Base-by-base conservation (phyloP, 495 filamentous ascomycete genomes). In the Cercophora scortea region DNA sequence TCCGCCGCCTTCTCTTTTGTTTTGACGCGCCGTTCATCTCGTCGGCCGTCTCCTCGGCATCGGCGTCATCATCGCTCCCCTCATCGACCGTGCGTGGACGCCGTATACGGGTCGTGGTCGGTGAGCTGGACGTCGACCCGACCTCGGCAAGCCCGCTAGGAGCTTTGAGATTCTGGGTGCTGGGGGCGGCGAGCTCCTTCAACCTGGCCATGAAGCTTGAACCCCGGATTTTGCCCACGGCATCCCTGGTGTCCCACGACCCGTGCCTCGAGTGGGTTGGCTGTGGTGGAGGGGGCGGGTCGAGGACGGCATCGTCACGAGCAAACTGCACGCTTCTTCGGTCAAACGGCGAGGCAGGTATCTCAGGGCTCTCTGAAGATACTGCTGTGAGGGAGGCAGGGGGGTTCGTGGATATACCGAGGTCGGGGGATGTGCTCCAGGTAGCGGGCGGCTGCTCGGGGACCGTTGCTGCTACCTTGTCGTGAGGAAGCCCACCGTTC, bases 41-140 rank as follows among this genome's bases (percentile, higher is more conserved):
- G 45, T 78, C 79, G 8, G 75, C 75, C 13, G 79, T 90, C 60
- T 88, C 84, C 60, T 89, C 86, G 9, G 84, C 87, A 66, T 90
- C 87, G 5, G 87, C 87, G 69, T 90, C 86, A 6, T 62, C 66
- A 59, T 84, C 84, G 50, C 82, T 84, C 2, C 86, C 80, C 56
- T 86, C 84, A 42, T 79, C 69, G 35, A 79, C 62, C 3, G 78
- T 75, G 40, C 80, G 73, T 18, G 79, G 65, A 12, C 36, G 36
- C 25, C 25, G 25, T 25, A 25, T 63, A 36, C 72, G 78, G 48
- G 68, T 74, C 45, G 79, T 66, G 49, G 70, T 67, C 9, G 67
- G 76, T 32, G 68, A 81, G 48, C 71, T 79, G 47, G 55, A 57
- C 17, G 63, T 56, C 12, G 69, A 76, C 33, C 70, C 51, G 12